Base-by-base conservation (phyloP, 2,329 filamentous ascomycete genomes). In the Colletotrichum sidae region DNA sequence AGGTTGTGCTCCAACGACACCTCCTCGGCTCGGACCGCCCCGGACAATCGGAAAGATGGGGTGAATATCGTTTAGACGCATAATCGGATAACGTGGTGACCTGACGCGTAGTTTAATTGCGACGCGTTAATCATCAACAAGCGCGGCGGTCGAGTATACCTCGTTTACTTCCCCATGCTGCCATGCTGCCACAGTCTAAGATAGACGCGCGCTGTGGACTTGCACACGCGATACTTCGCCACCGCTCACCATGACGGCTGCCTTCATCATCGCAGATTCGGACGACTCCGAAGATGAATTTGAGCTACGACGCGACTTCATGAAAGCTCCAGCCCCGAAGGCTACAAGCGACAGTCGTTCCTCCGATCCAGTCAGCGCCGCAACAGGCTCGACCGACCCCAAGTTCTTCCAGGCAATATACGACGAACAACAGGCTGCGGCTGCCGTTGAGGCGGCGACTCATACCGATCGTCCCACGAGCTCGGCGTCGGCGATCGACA, bases 321-420 rank as follows among this genome's bases (percentile, higher is more conserved):
- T 12, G 33, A 13, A 69, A 67, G 37, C 46, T 35, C 56, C 55
- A n/a, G 57, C 56, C 25, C 44, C 59, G 8, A 50, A 41, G 8
- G n/a, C 51, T n/a, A 44, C 38, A 13, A 44, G 35, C 35, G 55
- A 57, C 35, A 41, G 17, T 10, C 68, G 70, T 34, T 73, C 70
- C 15, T 72, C 71, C 9, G 73, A 72, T 67, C 69, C 75, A 12
- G 38, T 45, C 1, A 69, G 74, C 61, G 69, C 71, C 59, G 70
- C 71, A 42, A 77, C 78, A 7, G 75, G 71, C 25, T 85, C 83
- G 13, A 86, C 84, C 1, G 81, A 86, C 62, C 77, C 79, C 2
- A 77, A 75, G 0, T 81, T 84, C 68, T 86, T 86, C 67, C 78
- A 79, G 51, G 77, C 74, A 54, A 70, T 86, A 9, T 85, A 83